A percentile compares a stretch with the other conserved stretches of the same genome.
Evolutionary conservation across 805 yeast genomes (phyloP).

Genomic region (Candida taoyuanica): DNA sequence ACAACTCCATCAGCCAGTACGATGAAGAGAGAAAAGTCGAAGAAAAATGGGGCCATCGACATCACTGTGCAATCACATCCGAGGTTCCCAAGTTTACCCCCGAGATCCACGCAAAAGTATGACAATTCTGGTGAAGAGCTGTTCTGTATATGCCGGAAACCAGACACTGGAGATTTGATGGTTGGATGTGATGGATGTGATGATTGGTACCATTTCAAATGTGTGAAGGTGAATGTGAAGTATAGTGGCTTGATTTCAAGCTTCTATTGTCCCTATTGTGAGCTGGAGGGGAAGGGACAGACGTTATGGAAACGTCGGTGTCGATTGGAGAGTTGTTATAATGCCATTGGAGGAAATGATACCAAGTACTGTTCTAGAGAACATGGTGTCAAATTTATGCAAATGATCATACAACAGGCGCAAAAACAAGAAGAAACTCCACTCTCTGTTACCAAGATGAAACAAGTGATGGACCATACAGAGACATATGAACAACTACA

Average conservation of each 20-base stretch:
- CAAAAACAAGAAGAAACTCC: no score
- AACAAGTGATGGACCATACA: constrained; percentile 12
- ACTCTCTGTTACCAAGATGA: no score
- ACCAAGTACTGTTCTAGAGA: constrained; percentile 73
- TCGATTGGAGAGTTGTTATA: constrained; percentile 50
- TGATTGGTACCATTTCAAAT: constrained; percentile 87
- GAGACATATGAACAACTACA: constrained; percentile 21
- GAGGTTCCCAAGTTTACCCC: constrained; percentile 28
- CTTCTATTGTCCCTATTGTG: constrained; percentile 74
- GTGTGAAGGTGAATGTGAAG: constrained; percentile 54
- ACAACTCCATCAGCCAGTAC: constrained; percentile 2
- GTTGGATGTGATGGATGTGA: constrained; percentile 94
- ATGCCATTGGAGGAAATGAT: constrained; percentile 40
- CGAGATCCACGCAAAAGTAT: constrained; percentile 28
- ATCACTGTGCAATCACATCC: constrained; percentile 6
- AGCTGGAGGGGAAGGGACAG: constrained; percentile 36
- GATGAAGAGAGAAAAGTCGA: neutral
- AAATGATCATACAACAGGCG: constrained; percentile 1
- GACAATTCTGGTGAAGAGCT: constrained; percentile 55
- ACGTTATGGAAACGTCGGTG: constrained; percentile 79
- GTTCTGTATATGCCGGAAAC: constrained; percentile 72
- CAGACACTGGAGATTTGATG: constrained; percentile 81
- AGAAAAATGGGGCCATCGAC: neutral
- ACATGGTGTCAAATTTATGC: constrained; percentile 48
- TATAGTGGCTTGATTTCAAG: constrained; percentile 53